Evolutionary conservation across 495 filamentous ascomycete genomes (phyloP).

Genomic region (Hapsidospora chrysogenum): DNA sequence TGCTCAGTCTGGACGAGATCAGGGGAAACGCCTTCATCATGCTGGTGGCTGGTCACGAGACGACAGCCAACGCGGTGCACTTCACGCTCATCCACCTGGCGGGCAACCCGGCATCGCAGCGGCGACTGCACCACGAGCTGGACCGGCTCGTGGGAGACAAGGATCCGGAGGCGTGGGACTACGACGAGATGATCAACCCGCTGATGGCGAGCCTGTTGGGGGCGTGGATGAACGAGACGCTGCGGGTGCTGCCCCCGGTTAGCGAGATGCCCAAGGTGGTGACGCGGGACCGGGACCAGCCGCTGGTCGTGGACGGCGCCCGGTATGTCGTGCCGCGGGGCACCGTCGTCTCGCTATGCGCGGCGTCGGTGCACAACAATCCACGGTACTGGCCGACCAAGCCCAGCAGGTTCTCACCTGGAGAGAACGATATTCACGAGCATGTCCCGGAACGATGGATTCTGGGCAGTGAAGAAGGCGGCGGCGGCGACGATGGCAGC

Average conservation of each 20-base stretch:
- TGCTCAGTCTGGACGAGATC: slow-evolving; percentile 30
- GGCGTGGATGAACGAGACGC: slow-evolving; percentile 50
- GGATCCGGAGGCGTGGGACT: slow-evolving; percentile 40
- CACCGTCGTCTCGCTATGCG: slow-evolving; percentile 26
- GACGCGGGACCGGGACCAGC: slow-evolving; percentile 24
- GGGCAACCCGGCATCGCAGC: slow-evolving; percentile 36
- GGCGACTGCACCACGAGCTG: slow-evolving; percentile 42
- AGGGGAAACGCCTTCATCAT: slow-evolving; percentile 58
- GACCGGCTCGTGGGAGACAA: slow-evolving; percentile 35
- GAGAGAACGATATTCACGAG: slow-evolving; percentile 24
- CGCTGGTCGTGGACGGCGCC: slow-evolving; percentile 31
- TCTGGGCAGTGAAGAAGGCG: slow-evolving; percentile 1
- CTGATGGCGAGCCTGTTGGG: slow-evolving; percentile 45
- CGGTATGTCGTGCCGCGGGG: slow-evolving; percentile 31
- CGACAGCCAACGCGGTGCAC: slow-evolving; percentile 49
- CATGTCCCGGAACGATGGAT: slow-evolving; percentile 28
- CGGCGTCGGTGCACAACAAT: slow-evolving; percentile 37
- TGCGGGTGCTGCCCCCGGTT: slow-evolving; percentile 46
- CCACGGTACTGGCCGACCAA: slow-evolving; percentile 45
- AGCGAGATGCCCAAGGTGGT: slow-evolving; percentile 44
- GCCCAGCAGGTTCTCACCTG: slow-evolving; percentile 17
- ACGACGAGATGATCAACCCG: slow-evolving; percentile 37
- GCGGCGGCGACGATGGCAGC: not conserved
- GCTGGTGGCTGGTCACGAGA: slow-evolving; percentile 57
- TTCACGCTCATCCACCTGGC: slow-evolving; percentile 46